Percentiles rank a stretch among this genome's conserved stretches.
These are phyloP conservation scores for Pestalotiopsis sp. DNA, from an alignment of 2,329 filamentous ascomycete genomes.

Conservation along the genomic window DNA sequence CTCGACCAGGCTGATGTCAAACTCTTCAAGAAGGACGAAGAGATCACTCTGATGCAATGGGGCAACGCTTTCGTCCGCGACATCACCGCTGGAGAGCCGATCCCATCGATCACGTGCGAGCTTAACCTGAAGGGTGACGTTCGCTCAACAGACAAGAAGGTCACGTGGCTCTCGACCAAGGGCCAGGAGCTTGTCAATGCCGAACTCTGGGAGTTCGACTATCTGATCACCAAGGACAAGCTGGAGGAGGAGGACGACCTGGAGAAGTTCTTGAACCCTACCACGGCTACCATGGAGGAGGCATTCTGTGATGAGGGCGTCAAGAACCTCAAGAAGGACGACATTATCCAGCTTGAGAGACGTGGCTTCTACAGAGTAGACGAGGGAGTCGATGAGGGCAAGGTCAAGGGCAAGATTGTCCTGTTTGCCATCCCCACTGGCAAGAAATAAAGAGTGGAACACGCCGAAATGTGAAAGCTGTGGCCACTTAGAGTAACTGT, in stretches of 20 bases:
- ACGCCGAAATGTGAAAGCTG: not conserved
- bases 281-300: conserved; percentile 73
- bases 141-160: conserved; percentile 94
- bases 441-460: conserved; percentile 33
- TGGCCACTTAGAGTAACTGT: not conserved
- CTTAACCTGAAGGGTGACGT: conserved; percentile 92
- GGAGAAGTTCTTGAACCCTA: conserved; percentile 78
- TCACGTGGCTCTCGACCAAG: conserved; percentile 85
- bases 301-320: conserved; percentile 83
- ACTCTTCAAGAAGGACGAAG: conserved; percentile 80
- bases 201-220: conserved; percentile 92
- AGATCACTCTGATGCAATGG: conserved; percentile 97
- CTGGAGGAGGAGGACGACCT: conserved; percentile 85
- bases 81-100: conserved; percentile 57
- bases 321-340: conserved; percentile 74
- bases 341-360: conserved; percentile 94
- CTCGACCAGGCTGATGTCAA: conserved; percentile 87
- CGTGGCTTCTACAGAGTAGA: conserved; percentile 92
- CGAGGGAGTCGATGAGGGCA: conserved; percentile 54
- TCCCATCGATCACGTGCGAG: conserved; percentile 76
- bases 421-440: conserved; percentile 62
- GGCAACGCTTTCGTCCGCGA: conserved; percentile 82
- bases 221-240: conserved; percentile 93
- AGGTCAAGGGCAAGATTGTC: conserved; percentile 55
- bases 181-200: conserved; percentile 77